Conservation (phyloP, 805 yeast genomes). For the Allodekkera sacchari region DNA sequence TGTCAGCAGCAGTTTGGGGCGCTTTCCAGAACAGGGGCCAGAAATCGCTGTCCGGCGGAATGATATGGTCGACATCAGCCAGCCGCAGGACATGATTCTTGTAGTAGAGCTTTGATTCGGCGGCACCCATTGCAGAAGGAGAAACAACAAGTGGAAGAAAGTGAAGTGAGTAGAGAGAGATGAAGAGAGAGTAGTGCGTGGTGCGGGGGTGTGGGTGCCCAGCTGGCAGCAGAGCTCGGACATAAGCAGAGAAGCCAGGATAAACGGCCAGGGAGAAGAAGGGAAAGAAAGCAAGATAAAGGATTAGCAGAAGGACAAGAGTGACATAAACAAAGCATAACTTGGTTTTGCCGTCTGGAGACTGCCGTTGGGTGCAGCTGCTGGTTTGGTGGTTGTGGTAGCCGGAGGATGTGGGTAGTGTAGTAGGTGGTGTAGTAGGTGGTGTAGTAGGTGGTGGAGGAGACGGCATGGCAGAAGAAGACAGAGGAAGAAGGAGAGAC, state of each 20-base stretch:
- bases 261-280: background rate
- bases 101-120: constrained; percentile 59
- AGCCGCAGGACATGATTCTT: constrained; percentile 54
- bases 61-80: constrained; percentile 34
- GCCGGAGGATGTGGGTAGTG: too few species aligned
- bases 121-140: constrained; percentile 69
- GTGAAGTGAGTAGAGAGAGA: background rate
- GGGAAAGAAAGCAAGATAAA: background rate
- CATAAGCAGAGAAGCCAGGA: background rate
- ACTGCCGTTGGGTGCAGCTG: constrained; percentile 1
- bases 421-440: too few species aligned
- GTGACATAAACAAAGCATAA: too few species aligned
- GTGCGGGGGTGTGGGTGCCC: background rate
- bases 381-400: background rate
- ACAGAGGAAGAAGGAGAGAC: background rate
- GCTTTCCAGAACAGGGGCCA: constrained; percentile 39
- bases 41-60: constrained; percentile 28
- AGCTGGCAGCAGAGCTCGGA: too few species aligned
- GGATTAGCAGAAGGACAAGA: too few species aligned
- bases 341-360: constrained; percentile 7
- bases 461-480: constrained; percentile 20
- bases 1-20: constrained; percentile 46
- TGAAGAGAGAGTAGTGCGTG: background rate
- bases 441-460: too few species aligned
- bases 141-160: too few species aligned